phyloP scores from a whole-genome alignment of 2,329 filamentous ascomycete species.

The Fusarium sp. region DNA sequence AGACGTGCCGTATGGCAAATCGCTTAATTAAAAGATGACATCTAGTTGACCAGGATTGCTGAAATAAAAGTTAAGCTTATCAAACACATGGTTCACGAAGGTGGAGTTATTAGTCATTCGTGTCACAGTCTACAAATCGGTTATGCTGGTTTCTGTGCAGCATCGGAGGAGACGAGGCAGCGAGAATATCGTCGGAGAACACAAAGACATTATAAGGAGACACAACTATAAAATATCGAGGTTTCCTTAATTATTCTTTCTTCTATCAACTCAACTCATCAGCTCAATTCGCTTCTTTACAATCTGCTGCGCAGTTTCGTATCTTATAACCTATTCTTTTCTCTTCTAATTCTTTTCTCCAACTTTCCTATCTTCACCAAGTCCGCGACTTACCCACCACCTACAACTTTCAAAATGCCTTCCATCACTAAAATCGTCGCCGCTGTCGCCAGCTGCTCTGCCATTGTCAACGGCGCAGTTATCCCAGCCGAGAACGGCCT shows the following conservation, averaged over 20 bases:
- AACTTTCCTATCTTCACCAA: background rate
- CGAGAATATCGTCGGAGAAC: rapidly evolving
- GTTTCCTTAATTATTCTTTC: rapidly evolving
- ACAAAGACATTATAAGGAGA: rapidly evolving
- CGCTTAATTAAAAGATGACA: background rate
- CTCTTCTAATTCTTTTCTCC: background rate
- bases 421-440: background rate
- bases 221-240: background rate
- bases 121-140: too few relatives aligned
- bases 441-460: background rate
- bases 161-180: too few relatives aligned
- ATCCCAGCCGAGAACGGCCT: background rate
- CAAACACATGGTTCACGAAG: background rate
- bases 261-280: background rate
- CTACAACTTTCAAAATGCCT: background rate
- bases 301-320: background rate
- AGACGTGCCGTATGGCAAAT: background rate
- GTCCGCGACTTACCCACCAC: background rate
- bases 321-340: background rate
- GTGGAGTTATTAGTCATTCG: background rate
- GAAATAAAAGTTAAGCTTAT: constrained; percentile 1
- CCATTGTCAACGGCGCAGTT: background rate
- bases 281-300: background rate
- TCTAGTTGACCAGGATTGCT: background rate
- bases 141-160: too few relatives aligned